Evolutionary conservation across 768 basidiomycete species (phyloP).

Genomic region (Boletus subparvulus): DNA sequence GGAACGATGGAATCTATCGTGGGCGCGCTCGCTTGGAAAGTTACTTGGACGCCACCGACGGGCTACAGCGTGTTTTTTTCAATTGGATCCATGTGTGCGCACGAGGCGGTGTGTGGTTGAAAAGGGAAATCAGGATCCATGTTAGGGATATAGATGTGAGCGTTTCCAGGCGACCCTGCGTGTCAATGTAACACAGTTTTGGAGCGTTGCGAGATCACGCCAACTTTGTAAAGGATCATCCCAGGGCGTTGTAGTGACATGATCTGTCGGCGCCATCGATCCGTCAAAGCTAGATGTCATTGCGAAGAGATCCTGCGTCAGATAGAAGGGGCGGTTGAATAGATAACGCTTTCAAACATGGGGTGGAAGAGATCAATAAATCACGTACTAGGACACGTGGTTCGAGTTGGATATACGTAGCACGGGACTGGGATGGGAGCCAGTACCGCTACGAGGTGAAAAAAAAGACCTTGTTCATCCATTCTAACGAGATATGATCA

Average conservation of each 20-base stretch:
- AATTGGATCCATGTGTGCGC: not conserved
- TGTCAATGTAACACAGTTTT: not conserved
- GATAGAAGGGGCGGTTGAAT: not conserved
- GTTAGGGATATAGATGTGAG: not conserved
- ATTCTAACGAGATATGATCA: not conserved
- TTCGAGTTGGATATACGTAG: not conserved
- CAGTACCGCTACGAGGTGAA: not conserved
- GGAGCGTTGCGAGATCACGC: not conserved
- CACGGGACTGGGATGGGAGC: not conserved
- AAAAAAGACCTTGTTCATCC: not conserved
- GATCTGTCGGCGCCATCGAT: conserved; percentile 5
- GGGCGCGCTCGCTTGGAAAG: not conserved
- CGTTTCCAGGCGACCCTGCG: not conserved
- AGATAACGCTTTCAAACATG: not conserved
- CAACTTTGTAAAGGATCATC: not conserved
- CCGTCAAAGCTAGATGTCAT: not conserved
- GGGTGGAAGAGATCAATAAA: not conserved
- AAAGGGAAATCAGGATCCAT: not conserved
- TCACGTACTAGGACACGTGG: conserved; percentile 8
- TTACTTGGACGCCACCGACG: not conserved
- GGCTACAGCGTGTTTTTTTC: not conserved
- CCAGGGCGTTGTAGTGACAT: not conserved
- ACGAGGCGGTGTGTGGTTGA: too few species aligned
- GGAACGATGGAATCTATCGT: not conserved
- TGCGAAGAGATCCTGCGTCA: conserved; percentile 4